Evolutionary conservation across 2,329 filamentous ascomycete species (phyloP).

Genomic region (Arthroderma sp.): DNA sequence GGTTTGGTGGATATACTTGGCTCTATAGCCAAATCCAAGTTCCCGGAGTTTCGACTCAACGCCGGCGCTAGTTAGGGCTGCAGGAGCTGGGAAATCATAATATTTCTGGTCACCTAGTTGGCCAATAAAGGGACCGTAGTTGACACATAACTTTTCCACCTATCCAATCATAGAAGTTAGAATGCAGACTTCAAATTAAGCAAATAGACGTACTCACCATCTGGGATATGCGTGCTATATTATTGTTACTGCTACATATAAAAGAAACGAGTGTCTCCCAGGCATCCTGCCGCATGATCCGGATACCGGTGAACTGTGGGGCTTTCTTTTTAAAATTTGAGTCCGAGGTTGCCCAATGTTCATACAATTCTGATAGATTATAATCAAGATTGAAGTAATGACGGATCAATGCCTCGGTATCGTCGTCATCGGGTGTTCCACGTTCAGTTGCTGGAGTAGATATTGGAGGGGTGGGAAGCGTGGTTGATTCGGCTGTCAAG

Average conservation of each 20-base stretch:
- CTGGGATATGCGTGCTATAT: conserved; percentile 85
- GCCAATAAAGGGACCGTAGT: conserved; percentile 70
- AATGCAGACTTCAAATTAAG: not conserved
- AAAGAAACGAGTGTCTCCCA: conserved; percentile 93
- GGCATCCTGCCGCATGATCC: conserved; percentile 85
- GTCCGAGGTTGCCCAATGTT: conserved; percentile 76
- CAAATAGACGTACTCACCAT: conserved; percentile 50
- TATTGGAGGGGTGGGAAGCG: conserved; percentile 27
- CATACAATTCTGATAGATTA: conserved; percentile 65
- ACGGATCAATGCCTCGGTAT: conserved; percentile 60
- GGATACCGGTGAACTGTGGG: conserved; percentile 74
- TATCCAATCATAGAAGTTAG: conserved; percentile 20
- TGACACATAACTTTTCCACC: conserved; percentile 73
- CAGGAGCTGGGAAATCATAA: conserved; percentile 75
- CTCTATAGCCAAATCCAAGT: conserved; percentile 87
- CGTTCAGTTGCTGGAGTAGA: conserved; percentile 18
- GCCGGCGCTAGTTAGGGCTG: conserved; percentile 56
- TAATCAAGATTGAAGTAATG: conserved; percentile 80
- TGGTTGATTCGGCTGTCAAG: conserved; percentile 17
- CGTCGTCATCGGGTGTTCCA: conserved; percentile 41
- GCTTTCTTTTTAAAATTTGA: conserved; percentile 81
- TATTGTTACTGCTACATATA: conserved; percentile 98
- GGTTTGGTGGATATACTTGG: conserved; percentile 82
- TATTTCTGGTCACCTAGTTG: conserved; percentile 58
- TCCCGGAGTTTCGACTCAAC: conserved; percentile 70